These are phyloP conservation scores for Fallopia convolvulus DNA, from an alignment of 148 eudicot species.

Conservation along the genomic window DNA sequence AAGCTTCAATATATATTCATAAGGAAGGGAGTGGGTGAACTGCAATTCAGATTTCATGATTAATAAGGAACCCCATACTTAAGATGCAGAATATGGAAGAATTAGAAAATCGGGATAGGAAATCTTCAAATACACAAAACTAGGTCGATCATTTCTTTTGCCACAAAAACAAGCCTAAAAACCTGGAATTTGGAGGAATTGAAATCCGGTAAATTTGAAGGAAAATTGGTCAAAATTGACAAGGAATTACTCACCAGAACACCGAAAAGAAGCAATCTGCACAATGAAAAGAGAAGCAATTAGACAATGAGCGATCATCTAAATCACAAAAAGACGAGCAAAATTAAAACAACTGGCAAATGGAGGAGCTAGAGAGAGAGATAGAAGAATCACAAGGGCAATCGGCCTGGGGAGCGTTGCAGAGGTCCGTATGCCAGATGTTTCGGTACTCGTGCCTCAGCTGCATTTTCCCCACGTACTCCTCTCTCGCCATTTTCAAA, in stretches of 20 bases:
- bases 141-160: too few relatives aligned
- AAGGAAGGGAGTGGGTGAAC: too few relatives aligned
- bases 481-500: neutral
- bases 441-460: neutral
- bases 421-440: neutral
- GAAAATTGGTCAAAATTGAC: neutral
- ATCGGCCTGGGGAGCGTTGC: neutral
- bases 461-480: neutral
- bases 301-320: neutral
- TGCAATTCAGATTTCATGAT: too few relatives aligned
- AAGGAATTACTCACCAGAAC: slow-evolving; percentile 1
- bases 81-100: too few relatives aligned
- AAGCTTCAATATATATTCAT: too few relatives aligned
- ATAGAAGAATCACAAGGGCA: slow-evolving; percentile 3
- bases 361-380: neutral
- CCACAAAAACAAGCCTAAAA: too few relatives aligned
- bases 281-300: neutral
- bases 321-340: neutral
- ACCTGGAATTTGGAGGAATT: neutral
- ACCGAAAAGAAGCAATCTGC: slow-evolving; percentile 5
- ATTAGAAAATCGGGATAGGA: too few relatives aligned
- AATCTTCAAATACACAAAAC: too few relatives aligned
- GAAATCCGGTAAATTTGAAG: neutral
- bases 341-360: neutral
- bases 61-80: too few relatives aligned